Conservation (phyloP, 345 rosid species). For the Lenwebbia sp. region DNA sequence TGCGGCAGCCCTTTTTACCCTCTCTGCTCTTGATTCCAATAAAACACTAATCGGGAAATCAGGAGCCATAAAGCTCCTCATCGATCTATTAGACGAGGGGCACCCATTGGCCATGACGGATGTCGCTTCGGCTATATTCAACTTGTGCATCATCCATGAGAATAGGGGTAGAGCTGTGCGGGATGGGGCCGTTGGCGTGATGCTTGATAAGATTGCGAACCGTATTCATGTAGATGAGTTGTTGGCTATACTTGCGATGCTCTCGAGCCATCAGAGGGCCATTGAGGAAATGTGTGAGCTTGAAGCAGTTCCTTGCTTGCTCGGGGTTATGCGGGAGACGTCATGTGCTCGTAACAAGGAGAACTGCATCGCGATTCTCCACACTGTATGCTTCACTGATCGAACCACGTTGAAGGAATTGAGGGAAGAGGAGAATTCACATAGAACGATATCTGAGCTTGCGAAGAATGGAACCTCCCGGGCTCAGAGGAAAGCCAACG, state of each 20-base stretch:
- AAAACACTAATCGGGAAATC: slow-evolving; percentile 70
- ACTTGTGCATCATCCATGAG: slow-evolving; percentile 63
- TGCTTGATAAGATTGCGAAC: slow-evolving; percentile 49
- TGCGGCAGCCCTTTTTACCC: slow-evolving; percentile 83
- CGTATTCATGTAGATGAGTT: slow-evolving; percentile 71
- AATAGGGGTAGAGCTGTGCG: slow-evolving; percentile 74
- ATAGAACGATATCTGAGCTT: slow-evolving; percentile 71
- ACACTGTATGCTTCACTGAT: slow-evolving; percentile 57
- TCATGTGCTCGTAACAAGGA: slow-evolving; percentile 78
- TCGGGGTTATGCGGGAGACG: slow-evolving; percentile 55
- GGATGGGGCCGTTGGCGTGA: slow-evolving; percentile 74
- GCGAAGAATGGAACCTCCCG: slow-evolving; percentile 76
- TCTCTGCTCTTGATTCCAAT: slow-evolving; percentile 83
- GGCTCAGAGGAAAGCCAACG: slow-evolving; percentile 87
- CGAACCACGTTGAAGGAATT: slow-evolving; percentile 70
- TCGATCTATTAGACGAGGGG: slow-evolving; percentile 72
- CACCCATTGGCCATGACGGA: slow-evolving; percentile 74
- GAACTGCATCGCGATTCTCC: slow-evolving; percentile 68
- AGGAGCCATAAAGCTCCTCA: slow-evolving; percentile 65
- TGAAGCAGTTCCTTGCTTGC: slow-evolving; percentile 68
- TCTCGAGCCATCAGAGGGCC: slow-evolving; percentile 66
- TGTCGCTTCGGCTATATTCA: slow-evolving; percentile 89
- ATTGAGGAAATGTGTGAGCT: slow-evolving; percentile 65
- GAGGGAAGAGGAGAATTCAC: slow-evolving; percentile 59
- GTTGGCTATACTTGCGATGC: slow-evolving; percentile 76